Evolutionary conservation across 108 stramenopile genomes (phyloP), one percentile per base, ranked within the genome.

Genomic region (Skeletonema grethae): DNA sequence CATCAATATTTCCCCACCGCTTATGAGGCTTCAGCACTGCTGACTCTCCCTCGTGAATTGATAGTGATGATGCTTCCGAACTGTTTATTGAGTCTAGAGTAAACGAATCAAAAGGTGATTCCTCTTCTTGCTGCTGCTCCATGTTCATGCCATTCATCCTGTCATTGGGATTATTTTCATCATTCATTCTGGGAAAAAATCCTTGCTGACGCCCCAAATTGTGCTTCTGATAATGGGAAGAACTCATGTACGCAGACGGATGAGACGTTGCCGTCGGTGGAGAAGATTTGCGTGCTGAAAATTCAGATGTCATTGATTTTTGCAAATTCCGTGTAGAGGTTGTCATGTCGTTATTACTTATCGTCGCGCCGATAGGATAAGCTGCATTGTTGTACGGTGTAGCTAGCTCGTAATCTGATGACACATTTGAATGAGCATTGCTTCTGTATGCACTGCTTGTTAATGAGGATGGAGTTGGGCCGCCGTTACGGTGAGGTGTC

Each of bases 181-280:
- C 50, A 53, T 53, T 24, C 22, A 53, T 53, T 22, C 50, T 13
- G 8, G 50, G 22, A 5, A 53, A 53, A 6, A 5, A 8, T 53
- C 50, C 50, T 53, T 22, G 50, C 20, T 53, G 22, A 8, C 7
- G 18, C 22, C 50, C 50, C 5, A 53, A 20, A 53, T 53, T 53
- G 18, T 53, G 20, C 7, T 53, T 20, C 1, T 5, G 50, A 53
- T 53, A 53, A 22, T 7, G 1, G 5, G 20, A 4, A 53, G 18
- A 22, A 24, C 18, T 53, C 22, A 53, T 53, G 50, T 53, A 9
- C 18, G 22, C 18, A 53, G 50, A 22, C 1, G 50, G 50, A 53
- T 53, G 50, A 7, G 50, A 53, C 22, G 50, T 53, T 53, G 50
- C 50, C 50, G 50, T 53, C 6, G 50, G 50, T 53, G 50, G 50